Conservation (phyloP, 225 moss, liverwort and hornwort genomes). For the Marchantia paleacea region DNA sequence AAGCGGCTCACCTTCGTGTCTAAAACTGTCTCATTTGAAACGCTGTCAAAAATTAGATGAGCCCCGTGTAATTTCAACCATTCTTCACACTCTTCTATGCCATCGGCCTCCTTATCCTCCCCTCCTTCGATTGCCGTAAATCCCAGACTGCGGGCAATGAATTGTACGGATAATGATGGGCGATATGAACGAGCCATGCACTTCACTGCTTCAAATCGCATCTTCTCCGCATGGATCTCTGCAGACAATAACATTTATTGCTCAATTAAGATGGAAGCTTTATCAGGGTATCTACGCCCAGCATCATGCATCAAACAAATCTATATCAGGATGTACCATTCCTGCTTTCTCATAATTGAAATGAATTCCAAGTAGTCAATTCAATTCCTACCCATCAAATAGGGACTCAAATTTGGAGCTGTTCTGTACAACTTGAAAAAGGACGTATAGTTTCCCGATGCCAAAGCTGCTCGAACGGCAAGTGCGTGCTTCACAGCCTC, state of each 20-base stretch:
- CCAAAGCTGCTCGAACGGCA: slow-evolving; percentile 75
- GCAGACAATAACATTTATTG: background rate
- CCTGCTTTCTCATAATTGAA: background rate
- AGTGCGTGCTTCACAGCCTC: slow-evolving; percentile 74
- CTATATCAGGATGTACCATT: background rate
- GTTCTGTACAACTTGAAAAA: slow-evolving; percentile 95
- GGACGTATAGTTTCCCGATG: slow-evolving; percentile 80
- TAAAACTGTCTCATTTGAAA: slow-evolving; percentile 59
- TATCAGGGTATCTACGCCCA: background rate
- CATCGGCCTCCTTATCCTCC: slow-evolving; percentile 54
- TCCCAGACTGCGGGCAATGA: slow-evolving; percentile 62
- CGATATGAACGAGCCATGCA: slow-evolving; percentile 97
- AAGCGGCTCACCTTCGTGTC: slow-evolving; percentile 62
- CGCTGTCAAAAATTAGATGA: slow-evolving; percentile 63
- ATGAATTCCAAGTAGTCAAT: background rate
- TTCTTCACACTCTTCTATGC: slow-evolving; percentile 90
- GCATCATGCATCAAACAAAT: too few species aligned
- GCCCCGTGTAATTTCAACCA: slow-evolving; percentile 89
- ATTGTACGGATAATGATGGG: slow-evolving; percentile 71
- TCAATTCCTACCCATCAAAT: slow-evolving; percentile 68
- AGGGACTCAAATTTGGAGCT: slow-evolving; percentile 89
- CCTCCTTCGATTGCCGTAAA: slow-evolving; percentile 49
- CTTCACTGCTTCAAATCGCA: slow-evolving; percentile 90
- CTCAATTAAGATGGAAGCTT: background rate
- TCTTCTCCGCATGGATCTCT: slow-evolving; percentile 88